These are phyloP conservation scores for Colletotrichum sp. DNA, from an alignment of 2,329 filamentous ascomycete genomes.

Conservation along the genomic window DNA sequence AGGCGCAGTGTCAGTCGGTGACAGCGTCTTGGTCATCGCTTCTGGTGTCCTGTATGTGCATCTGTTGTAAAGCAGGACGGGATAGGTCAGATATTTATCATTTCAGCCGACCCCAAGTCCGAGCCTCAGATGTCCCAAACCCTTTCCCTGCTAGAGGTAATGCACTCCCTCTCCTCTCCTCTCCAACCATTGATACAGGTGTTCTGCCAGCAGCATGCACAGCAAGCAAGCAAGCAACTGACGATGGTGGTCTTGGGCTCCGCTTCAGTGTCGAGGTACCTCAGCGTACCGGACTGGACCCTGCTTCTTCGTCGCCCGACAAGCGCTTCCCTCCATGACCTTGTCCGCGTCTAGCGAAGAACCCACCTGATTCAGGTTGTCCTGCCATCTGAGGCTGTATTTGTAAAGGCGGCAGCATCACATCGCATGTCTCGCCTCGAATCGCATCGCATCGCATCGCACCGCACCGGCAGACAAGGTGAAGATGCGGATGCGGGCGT, in stretches of 20 bases:
- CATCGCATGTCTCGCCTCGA: not conserved
- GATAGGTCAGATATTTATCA: not conserved
- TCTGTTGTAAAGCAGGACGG: not conserved
- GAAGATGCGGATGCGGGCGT: not conserved
- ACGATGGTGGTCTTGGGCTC: not conserved
- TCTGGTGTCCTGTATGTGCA: not conserved
- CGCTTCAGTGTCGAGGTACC: not conserved
- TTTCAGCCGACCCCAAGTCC: not conserved
- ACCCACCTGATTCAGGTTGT: not conserved
- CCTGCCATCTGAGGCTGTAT: not conserved
- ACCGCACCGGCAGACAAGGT: not conserved
- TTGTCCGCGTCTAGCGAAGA: not conserved
- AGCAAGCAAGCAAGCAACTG: not conserved
- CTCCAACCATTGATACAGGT: not conserved
- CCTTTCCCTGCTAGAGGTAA: not conserved
- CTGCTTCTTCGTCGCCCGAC: not conserved
- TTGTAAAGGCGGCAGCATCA: not conserved
- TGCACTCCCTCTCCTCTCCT: not conserved
- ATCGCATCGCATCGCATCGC: not conserved
- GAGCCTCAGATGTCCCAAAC: not conserved
- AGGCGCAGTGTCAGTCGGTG: not conserved
- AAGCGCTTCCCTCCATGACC: not conserved
- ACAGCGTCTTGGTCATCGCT: not conserved
- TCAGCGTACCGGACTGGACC: not conserved
- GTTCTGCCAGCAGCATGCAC: not conserved